Conservation (phyloP, 2,329 filamentous ascomycete species). For the Grosmannia huntii region DNA sequence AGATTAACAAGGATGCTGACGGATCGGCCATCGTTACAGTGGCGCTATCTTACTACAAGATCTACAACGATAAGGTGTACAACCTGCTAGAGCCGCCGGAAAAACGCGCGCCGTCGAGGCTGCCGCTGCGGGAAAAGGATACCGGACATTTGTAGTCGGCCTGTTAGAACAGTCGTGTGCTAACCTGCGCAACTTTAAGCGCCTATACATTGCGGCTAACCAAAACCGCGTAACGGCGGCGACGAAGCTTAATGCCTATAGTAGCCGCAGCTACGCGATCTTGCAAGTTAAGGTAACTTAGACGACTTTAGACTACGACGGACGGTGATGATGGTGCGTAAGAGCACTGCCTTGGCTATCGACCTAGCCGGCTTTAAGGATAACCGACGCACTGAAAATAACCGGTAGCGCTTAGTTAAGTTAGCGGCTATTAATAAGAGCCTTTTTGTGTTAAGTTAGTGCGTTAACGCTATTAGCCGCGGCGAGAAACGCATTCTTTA, state of each 20-base stretch:
- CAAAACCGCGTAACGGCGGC: constrained; percentile 78
- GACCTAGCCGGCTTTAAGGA: constrained; percentile 93
- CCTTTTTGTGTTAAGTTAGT: constrained; percentile 85
- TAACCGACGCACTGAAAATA: constrained; percentile 87
- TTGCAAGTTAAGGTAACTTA: constrained; percentile 81
- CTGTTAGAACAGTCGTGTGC: constrained; percentile 71
- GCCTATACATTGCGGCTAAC: constrained; percentile 82
- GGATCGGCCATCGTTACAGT: constrained; percentile 61
- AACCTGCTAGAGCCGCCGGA: constrained; percentile 81
- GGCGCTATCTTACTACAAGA: constrained; percentile 83
- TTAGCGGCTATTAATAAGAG: constrained; percentile 97
- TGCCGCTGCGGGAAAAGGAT: constrained; percentile 74
- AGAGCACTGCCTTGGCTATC: constrained; percentile 85
- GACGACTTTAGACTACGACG: constrained; percentile 32
- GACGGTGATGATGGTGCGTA: constrained; percentile 33
- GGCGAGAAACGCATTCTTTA: constrained; percentile 74
- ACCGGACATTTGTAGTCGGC: constrained; percentile 78
- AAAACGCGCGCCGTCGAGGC: constrained; percentile 67
- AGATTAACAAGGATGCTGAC: constrained; percentile 66
- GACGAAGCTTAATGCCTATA: constrained; percentile 87
- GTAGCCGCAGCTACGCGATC: constrained; percentile 80
- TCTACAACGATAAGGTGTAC: constrained; percentile 92
- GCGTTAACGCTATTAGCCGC: constrained; percentile 81
- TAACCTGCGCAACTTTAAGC: constrained; percentile 80
- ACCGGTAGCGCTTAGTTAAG: constrained; percentile 83